A percentile compares a stretch with the other conserved stretches of the same genome.
These are phyloP conservation scores for Wickerhamiella galacta DNA, from an alignment of 805 yeast species.

Conservation along the genomic window DNA sequence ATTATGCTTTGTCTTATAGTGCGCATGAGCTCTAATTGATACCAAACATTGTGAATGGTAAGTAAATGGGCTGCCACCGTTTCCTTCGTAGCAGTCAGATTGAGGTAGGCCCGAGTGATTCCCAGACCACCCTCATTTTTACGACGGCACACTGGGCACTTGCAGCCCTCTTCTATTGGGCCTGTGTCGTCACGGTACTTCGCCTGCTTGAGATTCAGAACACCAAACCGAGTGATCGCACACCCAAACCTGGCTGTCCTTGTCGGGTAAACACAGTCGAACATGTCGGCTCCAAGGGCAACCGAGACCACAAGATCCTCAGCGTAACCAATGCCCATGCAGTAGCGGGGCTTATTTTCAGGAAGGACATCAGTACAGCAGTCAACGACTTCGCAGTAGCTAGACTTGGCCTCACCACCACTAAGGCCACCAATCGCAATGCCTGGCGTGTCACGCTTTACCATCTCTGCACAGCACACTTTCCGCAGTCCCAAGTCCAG, in stretches of 20 bases:
- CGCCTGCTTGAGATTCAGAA: conserved; percentile 22
- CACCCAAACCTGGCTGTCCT: conserved; percentile 30
- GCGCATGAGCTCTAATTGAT: conserved; percentile 28
- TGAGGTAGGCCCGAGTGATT: conserved; percentile 24
- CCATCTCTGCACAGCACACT: conserved; percentile 28
- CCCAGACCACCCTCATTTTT: conserved; percentile 22
- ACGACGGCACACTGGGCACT: conserved; percentile 26
- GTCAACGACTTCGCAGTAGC: conserved; percentile 26
- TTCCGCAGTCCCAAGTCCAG: conserved; percentile 25
- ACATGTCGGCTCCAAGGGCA: conserved; percentile 31
- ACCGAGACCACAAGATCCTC: conserved; percentile 31
- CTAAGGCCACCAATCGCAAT: conserved; percentile 33
- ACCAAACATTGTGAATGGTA: conserved; percentile 28
- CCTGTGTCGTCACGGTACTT: conserved; percentile 21
- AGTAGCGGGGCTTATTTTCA: conserved; percentile 27
- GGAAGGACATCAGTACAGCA: conserved; percentile 28
- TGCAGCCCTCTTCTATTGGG: conserved; percentile 27
- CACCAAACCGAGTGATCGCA: conserved; percentile 26
- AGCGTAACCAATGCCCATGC: conserved; percentile 34
- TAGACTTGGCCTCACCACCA: conserved; percentile 29
- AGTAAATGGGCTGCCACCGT: conserved; percentile 30
- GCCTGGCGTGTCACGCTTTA: conserved; percentile 29
- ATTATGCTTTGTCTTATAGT: conserved; percentile 25
- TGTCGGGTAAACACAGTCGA: conserved; percentile 32
- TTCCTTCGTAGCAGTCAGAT: conserved; percentile 25